Conservation (phyloP, 768 basidiomycete species). For the Melanogaster broomeanus region DNA sequence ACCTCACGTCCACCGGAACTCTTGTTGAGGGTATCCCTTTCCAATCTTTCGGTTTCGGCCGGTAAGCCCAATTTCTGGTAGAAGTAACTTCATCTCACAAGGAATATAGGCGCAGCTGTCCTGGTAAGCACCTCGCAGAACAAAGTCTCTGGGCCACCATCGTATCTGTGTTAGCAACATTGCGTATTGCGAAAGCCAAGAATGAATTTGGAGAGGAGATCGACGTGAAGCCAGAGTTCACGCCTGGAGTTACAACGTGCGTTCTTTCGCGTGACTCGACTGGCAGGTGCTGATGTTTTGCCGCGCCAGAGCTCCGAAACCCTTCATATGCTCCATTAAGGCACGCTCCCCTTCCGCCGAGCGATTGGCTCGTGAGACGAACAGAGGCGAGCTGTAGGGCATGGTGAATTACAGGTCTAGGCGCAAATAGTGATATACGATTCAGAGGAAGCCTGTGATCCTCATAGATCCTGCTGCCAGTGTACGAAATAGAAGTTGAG, state of each 20-base stretch:
- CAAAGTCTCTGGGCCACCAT: slow-evolving; percentile 35
- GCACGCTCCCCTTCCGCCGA: slow-evolving; percentile 14
- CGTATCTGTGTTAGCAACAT: slow-evolving; percentile 30
- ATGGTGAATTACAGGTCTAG: neutral
- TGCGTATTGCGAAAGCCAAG: slow-evolving; percentile 26
- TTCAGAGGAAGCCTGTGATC: neutral
- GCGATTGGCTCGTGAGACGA: slow-evolving; percentile 14
- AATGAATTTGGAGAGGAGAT: slow-evolving; percentile 34
- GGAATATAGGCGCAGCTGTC: slow-evolving; percentile 31
- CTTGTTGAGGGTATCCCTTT: slow-evolving; percentile 3
- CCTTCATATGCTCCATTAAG: slow-evolving; percentile 25
- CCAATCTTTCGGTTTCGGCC: slow-evolving; percentile 26
- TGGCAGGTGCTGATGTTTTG: neutral
- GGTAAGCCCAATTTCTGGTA: slow-evolving; percentile 10
- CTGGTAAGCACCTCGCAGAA: slow-evolving; percentile 36
- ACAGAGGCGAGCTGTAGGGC: neutral
- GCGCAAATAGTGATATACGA: neutral
- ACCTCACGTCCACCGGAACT: slow-evolving; percentile 34
- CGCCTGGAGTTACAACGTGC: slow-evolving; percentile 21
- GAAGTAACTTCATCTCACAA: slow-evolving; percentile 1
- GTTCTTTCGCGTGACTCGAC: neutral
- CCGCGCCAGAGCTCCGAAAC: slow-evolving; percentile 19
- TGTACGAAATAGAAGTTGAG: too few relatives aligned
- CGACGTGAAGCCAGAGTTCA: slow-evolving; percentile 23
- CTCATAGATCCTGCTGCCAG: neutral